Conservation (phyloP, 768 basidiomycete species). For the Tylopilus cervinicoccineus region DNA sequence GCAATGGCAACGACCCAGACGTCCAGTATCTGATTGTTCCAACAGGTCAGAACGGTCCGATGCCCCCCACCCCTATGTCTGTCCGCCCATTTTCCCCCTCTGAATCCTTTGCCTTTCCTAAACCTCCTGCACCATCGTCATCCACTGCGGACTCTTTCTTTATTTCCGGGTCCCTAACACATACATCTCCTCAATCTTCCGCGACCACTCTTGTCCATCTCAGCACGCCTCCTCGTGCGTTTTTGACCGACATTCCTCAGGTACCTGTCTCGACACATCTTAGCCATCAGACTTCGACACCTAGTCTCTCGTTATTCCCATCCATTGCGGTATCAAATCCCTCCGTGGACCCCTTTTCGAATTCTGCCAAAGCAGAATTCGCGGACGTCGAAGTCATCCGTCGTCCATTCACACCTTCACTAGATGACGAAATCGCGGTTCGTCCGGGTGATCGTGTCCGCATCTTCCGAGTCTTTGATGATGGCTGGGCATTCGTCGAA, state of each 20-base stretch:
- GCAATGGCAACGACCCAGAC: constrained; percentile 32
- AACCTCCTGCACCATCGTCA: constrained; percentile 40
- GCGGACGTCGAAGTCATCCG: constrained; percentile 45
- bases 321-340: constrained; percentile 9
- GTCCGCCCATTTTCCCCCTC: constrained; percentile 65
- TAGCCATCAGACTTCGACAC: constrained; percentile 4
- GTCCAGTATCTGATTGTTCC: constrained; percentile 40
- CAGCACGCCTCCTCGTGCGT: constrained; percentile 13
- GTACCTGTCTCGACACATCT: constrained; percentile 12
- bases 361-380: constrained; percentile 31
- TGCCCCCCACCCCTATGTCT: constrained; percentile 48
- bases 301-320: neutral
- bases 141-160: neutral
- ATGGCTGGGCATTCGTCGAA: constrained; percentile 69
- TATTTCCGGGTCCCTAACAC: neutral
- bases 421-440: constrained; percentile 59
- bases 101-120: constrained; percentile 67
- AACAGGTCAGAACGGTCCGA: constrained; percentile 11
- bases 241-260: constrained; percentile 11
- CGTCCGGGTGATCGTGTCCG: constrained; percentile 47
- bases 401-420: constrained; percentile 53
- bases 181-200: constrained; percentile 12
- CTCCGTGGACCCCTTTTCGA: constrained; percentile 32
- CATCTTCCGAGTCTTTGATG: constrained; percentile 55
- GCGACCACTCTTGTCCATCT: constrained; percentile 17